These are phyloP conservation scores for Sporobolomyces phaffii DNA, from an alignment of 768 basidiomycete genomes.

Conservation along the genomic window DNA sequence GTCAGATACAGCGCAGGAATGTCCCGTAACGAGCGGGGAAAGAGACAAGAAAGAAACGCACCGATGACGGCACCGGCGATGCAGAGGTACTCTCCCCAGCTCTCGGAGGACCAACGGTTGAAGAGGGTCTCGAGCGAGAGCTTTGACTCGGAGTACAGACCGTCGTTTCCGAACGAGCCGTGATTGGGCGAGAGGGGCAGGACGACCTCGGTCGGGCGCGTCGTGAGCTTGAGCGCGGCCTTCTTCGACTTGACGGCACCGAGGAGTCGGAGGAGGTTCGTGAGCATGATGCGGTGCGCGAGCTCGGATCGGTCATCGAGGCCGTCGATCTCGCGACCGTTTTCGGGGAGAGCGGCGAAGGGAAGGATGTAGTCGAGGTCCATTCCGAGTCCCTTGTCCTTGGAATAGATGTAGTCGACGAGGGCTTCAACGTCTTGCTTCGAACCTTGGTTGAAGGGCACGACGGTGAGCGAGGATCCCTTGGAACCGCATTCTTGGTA, in stretches of 20 bases:
- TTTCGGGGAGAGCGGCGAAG: conserved; percentile 97
- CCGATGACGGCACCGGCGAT: conserved; percentile 97
- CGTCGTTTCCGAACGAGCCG: conserved; percentile 94
- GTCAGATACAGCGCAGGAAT: conserved; percentile 10
- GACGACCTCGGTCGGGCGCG: conserved; percentile 96
- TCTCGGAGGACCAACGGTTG: conserved; percentile 95
- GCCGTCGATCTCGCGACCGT: conserved; percentile 95
- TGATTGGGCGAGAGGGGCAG: conserved; percentile 97
- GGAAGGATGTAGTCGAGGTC: conserved; percentile 98
- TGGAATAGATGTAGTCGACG: conserved; percentile 95
- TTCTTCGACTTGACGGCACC: conserved; percentile 98
- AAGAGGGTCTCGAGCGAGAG: conserved; percentile 96
- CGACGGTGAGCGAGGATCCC: conserved; percentile 93
- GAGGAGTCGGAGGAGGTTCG: conserved; percentile 88
- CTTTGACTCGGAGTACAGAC: conserved; percentile 96
- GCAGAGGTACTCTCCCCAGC: conserved; percentile 98
- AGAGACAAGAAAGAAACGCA: conserved; percentile 47
- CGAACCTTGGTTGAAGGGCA: conserved; percentile 98
- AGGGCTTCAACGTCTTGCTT: conserved; percentile 98
- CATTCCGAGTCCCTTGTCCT: conserved; percentile 62
- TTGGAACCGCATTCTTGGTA: conserved; percentile 92
- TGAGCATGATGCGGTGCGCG: conserved; percentile 97
- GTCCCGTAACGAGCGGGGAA: background rate
- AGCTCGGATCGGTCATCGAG: conserved; percentile 96
- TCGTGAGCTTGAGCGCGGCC: conserved; percentile 90